A percentile compares a stretch with the other conserved stretches of the same genome.
phyloP scores from a whole-genome alignment of 2,329 filamentous ascomycete species.

The Metarhizium album region DNA sequence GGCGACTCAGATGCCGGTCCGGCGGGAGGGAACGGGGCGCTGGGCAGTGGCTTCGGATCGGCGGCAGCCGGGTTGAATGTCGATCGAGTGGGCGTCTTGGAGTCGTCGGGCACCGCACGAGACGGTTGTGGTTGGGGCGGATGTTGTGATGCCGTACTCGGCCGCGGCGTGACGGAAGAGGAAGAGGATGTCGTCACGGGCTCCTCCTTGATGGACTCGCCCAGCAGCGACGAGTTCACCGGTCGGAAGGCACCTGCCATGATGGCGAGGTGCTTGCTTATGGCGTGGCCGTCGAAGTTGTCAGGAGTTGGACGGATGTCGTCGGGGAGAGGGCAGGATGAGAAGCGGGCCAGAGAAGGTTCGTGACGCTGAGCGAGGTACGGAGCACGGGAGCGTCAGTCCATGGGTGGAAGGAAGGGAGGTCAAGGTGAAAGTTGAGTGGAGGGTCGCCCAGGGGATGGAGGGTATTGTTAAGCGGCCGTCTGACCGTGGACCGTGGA shows the following conservation, averaged over 20 bases:
- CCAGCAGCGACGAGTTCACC: slow-evolving; percentile 32
- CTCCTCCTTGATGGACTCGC: slow-evolving; percentile 22
- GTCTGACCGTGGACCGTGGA: no score
- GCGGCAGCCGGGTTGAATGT: slow-evolving; percentile 33
- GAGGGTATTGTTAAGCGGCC: slow-evolving; percentile 7
- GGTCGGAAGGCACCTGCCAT: slow-evolving; percentile 41
- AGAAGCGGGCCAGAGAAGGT: not conserved
- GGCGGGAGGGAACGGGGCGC: slow-evolving; percentile 39
- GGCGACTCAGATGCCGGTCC: slow-evolving; percentile 36
- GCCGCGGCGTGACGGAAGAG: slow-evolving; percentile 19
- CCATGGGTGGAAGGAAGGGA: slow-evolving; percentile 4
- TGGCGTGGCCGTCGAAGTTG: not conserved
- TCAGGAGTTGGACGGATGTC: not conserved
- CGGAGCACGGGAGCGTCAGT: slow-evolving; percentile 13
- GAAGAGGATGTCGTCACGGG: slow-evolving; percentile 25
- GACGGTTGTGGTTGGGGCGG: slow-evolving; percentile 14
- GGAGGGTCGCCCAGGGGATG: slow-evolving; percentile 6
- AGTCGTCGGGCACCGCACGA: slow-evolving; percentile 29
- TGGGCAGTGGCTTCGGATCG: slow-evolving; percentile 43
- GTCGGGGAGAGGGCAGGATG: not conserved
- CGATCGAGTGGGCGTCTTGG: slow-evolving; percentile 52
- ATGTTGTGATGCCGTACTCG: slow-evolving; percentile 25
- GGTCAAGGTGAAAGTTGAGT: slow-evolving; percentile 8
- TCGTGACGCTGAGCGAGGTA: slow-evolving; percentile 9
- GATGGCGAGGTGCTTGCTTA: slow-evolving; percentile 3